These are phyloP conservation scores for Filosporella fistucella DNA, from an alignment of 495 filamentous ascomycete genomes.

Conservation along the genomic window DNA sequence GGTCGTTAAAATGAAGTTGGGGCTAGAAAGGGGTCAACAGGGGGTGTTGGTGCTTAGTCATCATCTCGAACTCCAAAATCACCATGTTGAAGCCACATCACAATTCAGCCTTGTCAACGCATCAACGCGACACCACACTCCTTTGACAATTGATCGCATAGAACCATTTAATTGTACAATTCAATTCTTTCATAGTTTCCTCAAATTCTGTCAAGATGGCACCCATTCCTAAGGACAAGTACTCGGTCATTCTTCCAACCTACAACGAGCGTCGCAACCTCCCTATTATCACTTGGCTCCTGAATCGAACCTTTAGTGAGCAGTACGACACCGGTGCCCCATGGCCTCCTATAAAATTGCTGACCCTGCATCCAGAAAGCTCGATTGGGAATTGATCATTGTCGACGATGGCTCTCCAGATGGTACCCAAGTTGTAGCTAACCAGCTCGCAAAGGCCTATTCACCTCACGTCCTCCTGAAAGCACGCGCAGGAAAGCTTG, in stretches of 20 bases:
- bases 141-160: conserved; percentile 2
- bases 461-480: conserved; percentile 73
- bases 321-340: conserved; percentile 45
- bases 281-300: conserved; percentile 89
- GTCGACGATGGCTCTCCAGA: conserved; percentile 98
- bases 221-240: conserved; percentile 56
- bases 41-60: conserved; percentile 4
- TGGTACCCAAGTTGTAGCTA: conserved; percentile 83
- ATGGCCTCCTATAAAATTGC: not conserved
- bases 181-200: not conserved
- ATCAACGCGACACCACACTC: conserved; percentile 12
- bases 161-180: not conserved
- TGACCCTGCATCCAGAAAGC: conserved; percentile 50
- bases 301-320: conserved; percentile 84
- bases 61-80: not conserved
- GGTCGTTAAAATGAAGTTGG: too few relatives aligned
- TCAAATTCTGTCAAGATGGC: not conserved
- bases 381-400: conserved; percentile 96
- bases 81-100: conserved; percentile 4
- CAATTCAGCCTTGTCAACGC: conserved; percentile 2
- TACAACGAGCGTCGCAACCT: conserved; percentile 98
- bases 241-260: conserved; percentile 94
- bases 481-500: conserved; percentile 88
- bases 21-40: too few relatives aligned
- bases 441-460: conserved; percentile 84